Percentiles rank a stretch among this genome's conserved stretches.
These are phyloP conservation scores for Metarhizium guizhouense DNA, from an alignment of 2,329 filamentous ascomycete species.

Conservation along the genomic window DNA sequence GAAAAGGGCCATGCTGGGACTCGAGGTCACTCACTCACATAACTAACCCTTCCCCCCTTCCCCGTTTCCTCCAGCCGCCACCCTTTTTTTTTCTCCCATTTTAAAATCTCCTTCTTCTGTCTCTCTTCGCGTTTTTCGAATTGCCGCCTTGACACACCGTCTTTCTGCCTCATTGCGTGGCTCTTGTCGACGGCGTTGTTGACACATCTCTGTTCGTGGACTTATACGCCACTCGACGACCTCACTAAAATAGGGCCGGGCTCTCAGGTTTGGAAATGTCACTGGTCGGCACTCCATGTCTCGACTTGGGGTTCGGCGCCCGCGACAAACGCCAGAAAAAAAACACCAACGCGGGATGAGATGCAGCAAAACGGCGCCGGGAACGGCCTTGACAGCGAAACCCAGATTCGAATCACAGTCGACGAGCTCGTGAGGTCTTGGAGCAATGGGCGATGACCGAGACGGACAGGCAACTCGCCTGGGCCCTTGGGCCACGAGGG, in stretches of 20 bases:
- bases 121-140: constrained; percentile 7
- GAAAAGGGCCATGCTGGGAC: constrained; percentile 7
- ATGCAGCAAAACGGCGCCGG: neutral
- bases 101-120: constrained; percentile 11
- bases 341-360: neutral
- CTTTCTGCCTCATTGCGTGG: neutral
- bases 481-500: constrained; percentile 2
- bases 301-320: neutral
- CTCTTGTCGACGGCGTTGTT: neutral
- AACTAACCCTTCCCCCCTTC: constrained; percentile 27
- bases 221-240: constrained; percentile 2
- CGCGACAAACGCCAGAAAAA: neutral
- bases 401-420: neutral
- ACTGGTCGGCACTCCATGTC: neutral
- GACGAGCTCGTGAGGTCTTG: neutral
- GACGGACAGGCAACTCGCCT: neutral
- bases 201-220: neutral
- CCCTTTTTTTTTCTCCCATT: constrained; percentile 15
- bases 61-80: constrained; percentile 16
- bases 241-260: neutral
- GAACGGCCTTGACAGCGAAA: neutral
- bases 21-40: constrained; percentile 19
- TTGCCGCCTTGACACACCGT: neutral
- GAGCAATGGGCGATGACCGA: neutral
- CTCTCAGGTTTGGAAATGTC: neutral